Evolutionary conservation across 345 rosid species (phyloP).

Genomic region (Populus tremula): DNA sequence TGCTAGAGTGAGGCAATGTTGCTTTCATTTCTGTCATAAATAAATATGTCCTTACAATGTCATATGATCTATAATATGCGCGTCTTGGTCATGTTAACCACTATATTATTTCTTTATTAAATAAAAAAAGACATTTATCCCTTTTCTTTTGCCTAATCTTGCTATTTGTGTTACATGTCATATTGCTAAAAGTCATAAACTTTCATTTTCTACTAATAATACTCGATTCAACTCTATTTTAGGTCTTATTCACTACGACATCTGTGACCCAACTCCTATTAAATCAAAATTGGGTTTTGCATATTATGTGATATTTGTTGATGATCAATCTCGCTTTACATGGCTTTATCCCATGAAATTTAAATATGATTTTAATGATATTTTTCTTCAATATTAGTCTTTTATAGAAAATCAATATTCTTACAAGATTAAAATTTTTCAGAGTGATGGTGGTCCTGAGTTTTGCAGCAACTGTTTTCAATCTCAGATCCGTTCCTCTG

Average conservation of each 20-base stretch:
- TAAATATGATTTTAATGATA: no score
- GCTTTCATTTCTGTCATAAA: not conserved
- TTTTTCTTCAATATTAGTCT: no score
- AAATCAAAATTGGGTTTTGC: not conserved
- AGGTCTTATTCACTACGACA: not conserved
- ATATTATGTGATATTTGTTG: not conserved
- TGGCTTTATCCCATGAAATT: not conserved
- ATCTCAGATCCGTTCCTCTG: no score
- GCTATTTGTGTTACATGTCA: not conserved
- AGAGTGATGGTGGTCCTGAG: no score
- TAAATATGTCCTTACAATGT: not conserved
- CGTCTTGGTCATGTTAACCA: not conserved
- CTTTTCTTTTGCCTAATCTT: not conserved
- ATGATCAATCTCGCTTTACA: not conserved
- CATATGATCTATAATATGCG: not conserved
- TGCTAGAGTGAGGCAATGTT: not conserved
- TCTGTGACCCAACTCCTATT: not conserved
- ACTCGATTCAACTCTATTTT: not conserved
- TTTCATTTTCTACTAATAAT: not conserved
- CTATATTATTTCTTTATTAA: not conserved
- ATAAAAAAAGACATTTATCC: not conserved
- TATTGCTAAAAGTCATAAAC: not conserved
- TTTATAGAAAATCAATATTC: no score
- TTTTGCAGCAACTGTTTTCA: no score
- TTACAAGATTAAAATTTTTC: no score